Evolutionary conservation across 768 basidiomycete genomes (phyloP).

Genomic region (Pholiota conissans): DNA sequence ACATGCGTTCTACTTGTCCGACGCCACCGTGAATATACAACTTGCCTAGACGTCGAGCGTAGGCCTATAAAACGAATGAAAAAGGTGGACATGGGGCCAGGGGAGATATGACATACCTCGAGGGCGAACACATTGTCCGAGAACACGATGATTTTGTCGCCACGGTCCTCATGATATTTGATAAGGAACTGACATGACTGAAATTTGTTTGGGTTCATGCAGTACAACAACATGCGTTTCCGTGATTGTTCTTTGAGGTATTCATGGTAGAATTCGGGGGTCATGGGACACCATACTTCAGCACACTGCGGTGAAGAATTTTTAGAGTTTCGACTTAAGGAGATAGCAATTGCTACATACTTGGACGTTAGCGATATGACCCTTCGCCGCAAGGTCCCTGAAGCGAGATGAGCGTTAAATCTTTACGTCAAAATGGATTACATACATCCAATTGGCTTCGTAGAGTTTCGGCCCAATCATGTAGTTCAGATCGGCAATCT

Average conservation of each 20-base stretch:
- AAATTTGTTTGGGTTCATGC: conserved; percentile 99
- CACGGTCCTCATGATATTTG: conserved; percentile 95
- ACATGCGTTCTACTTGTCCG: conserved; percentile 93
- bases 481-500: conserved; percentile 97
- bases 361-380: conserved; percentile 99
- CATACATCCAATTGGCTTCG: conserved; percentile 98
- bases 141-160: conserved; percentile 99
- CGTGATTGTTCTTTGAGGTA: conserved; percentile 91
- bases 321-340: not conserved
- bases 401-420: conserved; percentile 14
- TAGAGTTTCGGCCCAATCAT: conserved; percentile 99
- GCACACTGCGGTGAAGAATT: conserved; percentile 66
- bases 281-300: conserved; percentile 99
- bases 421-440: conserved; percentile 4
- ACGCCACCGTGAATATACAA: conserved; percentile 96
- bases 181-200: conserved; percentile 99
- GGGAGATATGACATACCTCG: conserved; percentile 60
- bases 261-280: conserved; percentile 98
- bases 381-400: conserved; percentile 95
- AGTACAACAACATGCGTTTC: conserved; percentile 94
- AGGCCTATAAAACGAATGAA: conserved; percentile 57
- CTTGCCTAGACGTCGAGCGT: conserved; percentile 91
- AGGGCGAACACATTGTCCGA: conserved; percentile 98
- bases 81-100: not conserved
- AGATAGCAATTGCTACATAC: conserved; percentile 40